Base-by-base conservation (phyloP, 768 basidiomycete genomes). In the Lactarius hengduanensis region DNA sequence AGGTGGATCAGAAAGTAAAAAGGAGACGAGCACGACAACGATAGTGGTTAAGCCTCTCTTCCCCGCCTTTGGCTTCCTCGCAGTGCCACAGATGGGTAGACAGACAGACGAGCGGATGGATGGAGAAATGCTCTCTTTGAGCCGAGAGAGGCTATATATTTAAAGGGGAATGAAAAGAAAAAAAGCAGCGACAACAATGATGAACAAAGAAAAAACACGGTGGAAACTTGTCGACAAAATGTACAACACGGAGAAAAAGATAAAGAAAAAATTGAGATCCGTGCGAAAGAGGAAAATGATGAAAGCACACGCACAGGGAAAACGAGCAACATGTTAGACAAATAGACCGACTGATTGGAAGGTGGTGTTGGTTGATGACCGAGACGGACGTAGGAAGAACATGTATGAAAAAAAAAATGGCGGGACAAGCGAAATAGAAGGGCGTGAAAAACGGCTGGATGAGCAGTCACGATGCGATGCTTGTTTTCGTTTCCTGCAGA, bases 391-490 rank as follows among this genome's bases (percentile, higher is more conserved):
- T 53, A 53, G 50, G 50, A 53, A 53, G 22, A 53, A 53, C 50
- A 53, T 28, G 50, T 53, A 50, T 50, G 22, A 6, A 3, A 53
- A 28, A 53, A 28, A 53, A 53, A 26, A 50, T 50, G n/a, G 47
- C 36, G 10, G 22, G 11, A 22, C 22, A 22, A 13, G 47, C 13
- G 13, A 53, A 8, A 22, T 22, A 22, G 15, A 45, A 34, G 34
- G 63, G 45, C 28, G 58, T 60, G 50, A 36, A 64, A 65, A 53
- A 59, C 22, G 58, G 41, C 43, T 30, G 32, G 38, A 60, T 22
- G 36, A 61, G 16, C 56, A 53, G 50, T 26, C 50, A 26, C 22
- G 22, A 53, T 40, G 10, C 10, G 47, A 26, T 40, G 38, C 5
- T 40, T 40, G 38, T 40, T 40, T 40, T 40, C 22, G 22, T 53